Evolutionary conservation across 352 stramenopile genomes (phyloP), one percentile per base, ranked within the genome.

Genomic region (Phytophthora sansomeana): DNA sequence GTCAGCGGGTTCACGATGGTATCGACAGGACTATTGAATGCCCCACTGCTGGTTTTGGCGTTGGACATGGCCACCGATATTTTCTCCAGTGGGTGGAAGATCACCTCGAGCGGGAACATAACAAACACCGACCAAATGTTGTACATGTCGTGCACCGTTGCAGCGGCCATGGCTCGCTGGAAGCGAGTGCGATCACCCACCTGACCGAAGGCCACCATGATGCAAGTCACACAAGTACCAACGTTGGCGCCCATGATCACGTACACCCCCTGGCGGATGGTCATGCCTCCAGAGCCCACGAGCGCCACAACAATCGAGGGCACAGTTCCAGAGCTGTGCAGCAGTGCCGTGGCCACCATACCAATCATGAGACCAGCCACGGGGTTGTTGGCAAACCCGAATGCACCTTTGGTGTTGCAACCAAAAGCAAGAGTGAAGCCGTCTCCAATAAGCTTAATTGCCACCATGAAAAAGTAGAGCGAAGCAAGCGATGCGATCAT

Each of bases 231-330:
- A 24, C 84, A 87, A n/a, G 85, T 93, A 47, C 91, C 92, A 49
- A 92, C 86, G 67, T 97, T 97, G 39, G 91, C 88, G 10, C 91
- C 91, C 85, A 97, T 96, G 57, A 97, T 78, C 58, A 97, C 88
- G 56, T 86, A 95, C 53, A 97, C 93, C 16, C 72, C 91, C 53
- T 89, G 74, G 2, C 87, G 74, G 32, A 96, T 89, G 24, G 77
- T 75, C 52, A 97, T 75, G 17, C 78, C 75, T 4, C 67, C 69
- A 2, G 86, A 69, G 35, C 87, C 74, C 0, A 90, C 81, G 4
- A 90, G 53, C 1, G 78, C 75, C 47, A 92, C 83, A 11, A 78
- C 74, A 58, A 93, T 85, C 6, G 85, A 88, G n/a, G 83, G 92
- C 21, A 89, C 83, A 0, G 85, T 94, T 5, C 73, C 73, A n/a